A percentile compares a stretch with the other conserved stretches of the same genome.
These are phyloP conservation scores for Neurospora sp. DNA, from an alignment of 495 filamentous ascomycete species.

Conservation along the genomic window DNA sequence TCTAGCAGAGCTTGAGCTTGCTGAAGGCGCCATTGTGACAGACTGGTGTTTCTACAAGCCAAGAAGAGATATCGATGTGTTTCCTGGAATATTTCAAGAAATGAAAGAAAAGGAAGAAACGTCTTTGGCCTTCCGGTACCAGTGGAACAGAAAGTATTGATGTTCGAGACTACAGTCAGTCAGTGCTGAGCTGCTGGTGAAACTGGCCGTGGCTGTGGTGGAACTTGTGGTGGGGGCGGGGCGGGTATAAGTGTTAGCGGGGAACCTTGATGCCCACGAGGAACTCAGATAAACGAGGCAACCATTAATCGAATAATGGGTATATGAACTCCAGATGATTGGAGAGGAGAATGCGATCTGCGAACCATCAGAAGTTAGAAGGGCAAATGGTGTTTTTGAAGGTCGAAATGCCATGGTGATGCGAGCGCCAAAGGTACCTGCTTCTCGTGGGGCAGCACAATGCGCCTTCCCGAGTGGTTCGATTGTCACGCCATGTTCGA, in stretches of 20 bases:
- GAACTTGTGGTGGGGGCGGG: not conserved
- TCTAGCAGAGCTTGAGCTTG: not conserved
- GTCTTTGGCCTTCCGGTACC: not conserved
- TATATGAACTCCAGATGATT: not conserved
- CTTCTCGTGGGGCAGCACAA: not conserved
- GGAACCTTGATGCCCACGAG: not conserved
- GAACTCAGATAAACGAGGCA: not conserved
- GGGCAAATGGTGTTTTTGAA: not conserved
- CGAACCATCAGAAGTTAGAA: not conserved
- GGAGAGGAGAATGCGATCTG: not conserved
- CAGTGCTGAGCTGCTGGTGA: not conserved
- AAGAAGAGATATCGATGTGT: not conserved
- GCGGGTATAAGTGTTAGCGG: not conserved
- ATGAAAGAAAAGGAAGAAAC: not conserved
- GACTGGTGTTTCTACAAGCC: not conserved
- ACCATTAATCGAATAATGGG: not conserved
- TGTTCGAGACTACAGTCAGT: not conserved
- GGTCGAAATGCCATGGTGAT: not conserved
- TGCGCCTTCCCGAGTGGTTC: not conserved
- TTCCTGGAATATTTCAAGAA: not conserved
- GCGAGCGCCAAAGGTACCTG: not conserved
- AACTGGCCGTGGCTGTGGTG: not conserved
- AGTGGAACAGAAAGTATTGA: not conserved
- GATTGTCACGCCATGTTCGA: not conserved
- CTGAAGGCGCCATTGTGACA: conserved; percentile 19